A percentile compares a stretch with the other conserved stretches of the same genome.
Evolutionary conservation across 495 filamentous ascomycete species (phyloP).

Genomic region (Tuber borchii): DNA sequence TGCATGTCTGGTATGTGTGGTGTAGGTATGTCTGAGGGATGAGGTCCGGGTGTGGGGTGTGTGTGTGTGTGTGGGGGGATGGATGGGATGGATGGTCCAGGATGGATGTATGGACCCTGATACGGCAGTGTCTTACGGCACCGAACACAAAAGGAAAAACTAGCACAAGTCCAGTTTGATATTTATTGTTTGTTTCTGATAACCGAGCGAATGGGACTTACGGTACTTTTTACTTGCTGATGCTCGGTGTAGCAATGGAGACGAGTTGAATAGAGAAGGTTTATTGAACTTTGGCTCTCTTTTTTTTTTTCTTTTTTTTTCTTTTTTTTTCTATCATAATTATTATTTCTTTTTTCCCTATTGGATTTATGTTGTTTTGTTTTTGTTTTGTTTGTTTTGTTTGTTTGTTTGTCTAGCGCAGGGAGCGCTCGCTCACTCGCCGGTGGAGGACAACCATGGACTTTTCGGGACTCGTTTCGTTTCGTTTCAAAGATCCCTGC

Average conservation of each 20-base stretch:
- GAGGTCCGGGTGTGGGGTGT: background rate
- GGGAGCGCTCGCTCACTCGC: no score
- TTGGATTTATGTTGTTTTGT: no score
- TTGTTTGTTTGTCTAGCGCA: no score
- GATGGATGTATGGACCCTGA: background rate
- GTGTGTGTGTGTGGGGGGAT: background rate
- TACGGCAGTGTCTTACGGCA: background rate
- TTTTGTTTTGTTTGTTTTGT: no score
- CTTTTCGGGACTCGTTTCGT: background rate
- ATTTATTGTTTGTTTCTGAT: background rate
- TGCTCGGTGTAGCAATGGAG: background rate
- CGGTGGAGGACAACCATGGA: background rate
- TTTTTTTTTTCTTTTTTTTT: background rate
- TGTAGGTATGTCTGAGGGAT: background rate
- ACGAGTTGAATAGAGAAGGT: background rate
- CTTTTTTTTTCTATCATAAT: no score
- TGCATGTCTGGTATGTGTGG: background rate
- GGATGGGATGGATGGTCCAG: no score
- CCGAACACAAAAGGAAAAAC: background rate
- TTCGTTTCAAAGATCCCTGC: no score
- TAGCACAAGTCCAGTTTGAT: background rate
- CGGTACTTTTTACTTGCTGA: background rate
- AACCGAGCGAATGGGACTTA: conserved; percentile 1
- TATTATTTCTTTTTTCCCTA: background rate
- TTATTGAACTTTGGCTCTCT: background rate